A percentile compares a stretch with the other conserved stretches of the same genome.
Evolutionary conservation across 306 rosid species (phyloP).

Genomic region (Inga laurina): DNA sequence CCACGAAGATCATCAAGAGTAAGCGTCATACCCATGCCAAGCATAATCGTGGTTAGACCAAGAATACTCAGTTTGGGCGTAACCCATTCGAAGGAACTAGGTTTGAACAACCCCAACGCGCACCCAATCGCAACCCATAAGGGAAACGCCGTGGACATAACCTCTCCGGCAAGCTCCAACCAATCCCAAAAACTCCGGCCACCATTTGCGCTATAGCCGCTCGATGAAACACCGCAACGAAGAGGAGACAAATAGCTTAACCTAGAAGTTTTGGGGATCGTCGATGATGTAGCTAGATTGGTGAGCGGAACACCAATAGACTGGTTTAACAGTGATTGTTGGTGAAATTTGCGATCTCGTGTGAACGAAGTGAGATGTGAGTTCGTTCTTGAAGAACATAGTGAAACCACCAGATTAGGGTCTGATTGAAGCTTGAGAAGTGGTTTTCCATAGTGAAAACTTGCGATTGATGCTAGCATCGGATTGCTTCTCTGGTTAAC

Average conservation of each 20-base stretch:
- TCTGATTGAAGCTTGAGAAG: neutral
- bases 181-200: conserved; percentile 55
- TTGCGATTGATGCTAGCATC: conserved; percentile 46
- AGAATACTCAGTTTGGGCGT: conserved; percentile 55
- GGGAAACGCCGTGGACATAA: conserved; percentile 69
- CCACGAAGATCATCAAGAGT: conserved; percentile 79
- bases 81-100: conserved; percentile 69
- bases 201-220: conserved; percentile 19
- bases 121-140: conserved; percentile 83
- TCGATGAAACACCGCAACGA: conserved; percentile 68
- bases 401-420: neutral
- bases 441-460: conserved; percentile 22
- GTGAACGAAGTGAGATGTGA: neutral
- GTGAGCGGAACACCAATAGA: neutral
- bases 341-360: conserved; percentile 11
- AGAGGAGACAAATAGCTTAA: conserved; percentile 17
- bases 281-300: neutral
- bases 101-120: conserved; percentile 59
- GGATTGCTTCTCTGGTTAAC: neutral
- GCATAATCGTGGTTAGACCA: conserved; percentile 70
- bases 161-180: conserved; percentile 58
- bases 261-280: neutral
- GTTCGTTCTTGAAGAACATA: conserved; percentile 6
- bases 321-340: neutral
- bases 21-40: conserved; percentile 97